A percentile compares a stretch with the other conserved stretches of the same genome.
Conservation (phyloP, 768 basidiomycete genomes). For the Daedaleopsis nitida region DNA sequence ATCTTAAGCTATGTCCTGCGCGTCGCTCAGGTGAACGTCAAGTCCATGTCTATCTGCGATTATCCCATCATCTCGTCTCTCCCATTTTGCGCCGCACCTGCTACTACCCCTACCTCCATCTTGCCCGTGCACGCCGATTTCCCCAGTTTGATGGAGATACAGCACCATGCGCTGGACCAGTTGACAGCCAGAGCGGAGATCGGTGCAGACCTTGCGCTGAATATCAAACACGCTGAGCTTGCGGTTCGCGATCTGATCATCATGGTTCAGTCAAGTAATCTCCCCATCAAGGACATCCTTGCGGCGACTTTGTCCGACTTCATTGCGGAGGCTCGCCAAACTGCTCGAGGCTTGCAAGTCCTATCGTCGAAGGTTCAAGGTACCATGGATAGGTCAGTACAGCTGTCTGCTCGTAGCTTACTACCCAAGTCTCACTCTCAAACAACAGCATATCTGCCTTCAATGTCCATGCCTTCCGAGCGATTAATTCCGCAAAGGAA, state of each 20-base stretch:
- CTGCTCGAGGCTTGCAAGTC: slow-evolving; percentile 58
- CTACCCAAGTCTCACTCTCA: no score
- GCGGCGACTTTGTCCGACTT: slow-evolving; percentile 55
- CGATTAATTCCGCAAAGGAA: slow-evolving; percentile 27
- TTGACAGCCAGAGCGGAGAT: slow-evolving; percentile 59
- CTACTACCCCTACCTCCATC: not conserved
- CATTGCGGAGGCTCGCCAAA: slow-evolving; percentile 57
- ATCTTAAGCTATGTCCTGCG: not conserved
- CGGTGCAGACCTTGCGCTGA: slow-evolving; percentile 58
- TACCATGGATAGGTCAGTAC: slow-evolving; percentile 67
- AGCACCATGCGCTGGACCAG: slow-evolving; percentile 62
- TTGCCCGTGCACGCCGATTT: slow-evolving; percentile 43
- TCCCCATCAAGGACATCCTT: slow-evolving; percentile 57
- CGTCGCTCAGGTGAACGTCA: not conserved
- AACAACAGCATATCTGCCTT: slow-evolving; percentile 66
- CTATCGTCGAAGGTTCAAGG: slow-evolving; percentile 66
- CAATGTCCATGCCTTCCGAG: slow-evolving; percentile 58
- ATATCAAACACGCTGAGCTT: slow-evolving; percentile 76
- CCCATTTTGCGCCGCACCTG: not conserved
- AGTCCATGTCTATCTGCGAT: not conserved
- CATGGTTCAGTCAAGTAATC: slow-evolving; percentile 62
- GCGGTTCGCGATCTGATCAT: slow-evolving; percentile 67
- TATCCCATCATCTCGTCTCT: not conserved
- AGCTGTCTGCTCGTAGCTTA: no score
- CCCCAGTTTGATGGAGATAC: slow-evolving; percentile 56